Percentiles rank a stretch among this genome's conserved stretches.
Evolutionary conservation across 1,139 yeast species (phyloP).

Genomic region (Yamadazyma diddensiae): DNA sequence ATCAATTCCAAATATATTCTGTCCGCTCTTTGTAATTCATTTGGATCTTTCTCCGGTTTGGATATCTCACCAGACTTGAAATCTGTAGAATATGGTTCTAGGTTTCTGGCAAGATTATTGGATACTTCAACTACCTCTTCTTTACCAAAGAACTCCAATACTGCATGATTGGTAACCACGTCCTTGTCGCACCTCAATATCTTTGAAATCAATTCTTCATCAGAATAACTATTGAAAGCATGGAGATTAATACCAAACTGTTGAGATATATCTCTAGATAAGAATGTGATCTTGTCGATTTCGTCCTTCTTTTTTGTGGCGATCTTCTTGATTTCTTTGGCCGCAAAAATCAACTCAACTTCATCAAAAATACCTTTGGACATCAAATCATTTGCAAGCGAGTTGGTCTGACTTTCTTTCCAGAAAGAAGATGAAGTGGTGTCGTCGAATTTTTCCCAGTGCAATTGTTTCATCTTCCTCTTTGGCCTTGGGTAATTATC

Average conservation of each 20-base stretch:
- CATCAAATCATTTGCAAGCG: constrained; percentile 57
- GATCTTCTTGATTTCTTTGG: constrained; percentile 64
- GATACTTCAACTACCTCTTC: constrained; percentile 68
- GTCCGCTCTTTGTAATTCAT: constrained; percentile 73
- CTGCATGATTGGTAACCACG: constrained; percentile 54
- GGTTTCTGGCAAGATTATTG: constrained; percentile 56
- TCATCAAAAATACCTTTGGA: constrained; percentile 74
- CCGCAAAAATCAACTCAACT: constrained; percentile 73
- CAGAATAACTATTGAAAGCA: constrained; percentile 50
- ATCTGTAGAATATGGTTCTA: constrained; percentile 64
- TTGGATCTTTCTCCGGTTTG: constrained; percentile 72
- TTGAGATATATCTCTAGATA: constrained; percentile 70
- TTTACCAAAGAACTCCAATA: constrained; percentile 67
- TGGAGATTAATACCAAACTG: constrained; percentile 79
- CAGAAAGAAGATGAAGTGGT: constrained; percentile 63
- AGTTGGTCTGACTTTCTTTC: constrained; percentile 37
- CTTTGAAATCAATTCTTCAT: constrained; percentile 54
- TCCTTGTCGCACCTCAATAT: constrained; percentile 63
- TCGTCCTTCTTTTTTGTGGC: constrained; percentile 49
- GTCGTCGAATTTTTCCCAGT: constrained; percentile 75
- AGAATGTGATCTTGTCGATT: constrained; percentile 53
- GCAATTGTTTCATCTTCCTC: constrained; percentile 74
- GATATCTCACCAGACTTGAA: constrained; percentile 46
- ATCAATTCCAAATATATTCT: constrained; percentile 70
- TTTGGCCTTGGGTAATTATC: constrained; percentile 72